phyloP scores from a whole-genome alignment of 2,329 filamentous ascomycete genomes.

The Penicillium vulpinum region DNA sequence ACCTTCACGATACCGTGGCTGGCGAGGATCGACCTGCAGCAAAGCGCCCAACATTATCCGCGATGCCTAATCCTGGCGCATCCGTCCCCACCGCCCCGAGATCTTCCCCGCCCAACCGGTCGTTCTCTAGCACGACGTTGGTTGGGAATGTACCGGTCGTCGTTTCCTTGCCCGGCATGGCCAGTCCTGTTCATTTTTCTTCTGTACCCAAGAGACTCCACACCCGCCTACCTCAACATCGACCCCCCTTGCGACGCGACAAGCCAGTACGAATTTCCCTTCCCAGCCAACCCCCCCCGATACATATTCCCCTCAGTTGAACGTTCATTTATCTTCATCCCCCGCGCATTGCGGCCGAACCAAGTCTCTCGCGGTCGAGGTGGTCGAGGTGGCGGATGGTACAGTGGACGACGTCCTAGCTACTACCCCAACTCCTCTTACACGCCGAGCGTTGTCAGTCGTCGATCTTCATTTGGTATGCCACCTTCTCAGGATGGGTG shows the following conservation, averaged over 20 bases:
- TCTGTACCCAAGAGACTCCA: constrained; percentile 84
- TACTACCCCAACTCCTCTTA: constrained; percentile 78
- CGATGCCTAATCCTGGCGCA: constrained; percentile 35
- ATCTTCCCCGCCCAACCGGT: constrained; percentile 67
- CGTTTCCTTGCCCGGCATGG: constrained; percentile 75
- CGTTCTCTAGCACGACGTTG: constrained; percentile 78
- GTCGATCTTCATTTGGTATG: constrained; percentile 75
- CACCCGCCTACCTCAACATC: constrained; percentile 90
- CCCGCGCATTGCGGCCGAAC: constrained; percentile 86
- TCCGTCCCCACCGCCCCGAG: constrained; percentile 52
- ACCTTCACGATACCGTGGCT: constrained; percentile 75
- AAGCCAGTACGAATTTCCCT: constrained; percentile 95
- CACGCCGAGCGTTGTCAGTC: constrained; percentile 81
- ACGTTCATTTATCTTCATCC: constrained; percentile 97
- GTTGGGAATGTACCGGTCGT: constrained; percentile 84
- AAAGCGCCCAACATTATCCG: constrained; percentile 30
- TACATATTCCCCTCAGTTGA: constrained; percentile 91
- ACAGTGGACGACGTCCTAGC: constrained; percentile 67
- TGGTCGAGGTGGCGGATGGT: constrained; percentile 70
- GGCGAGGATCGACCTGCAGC: constrained; percentile 39
- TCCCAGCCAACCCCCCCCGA: constrained; percentile 70
- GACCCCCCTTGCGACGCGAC: constrained; percentile 88
- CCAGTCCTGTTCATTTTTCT: constrained; percentile 68
- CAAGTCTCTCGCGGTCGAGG: constrained; percentile 71
- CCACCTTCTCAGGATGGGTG: constrained; percentile 70